Evolutionary conservation across 1,284 basidiomycete genomes (phyloP).

Genomic region (Ustilago trichophora): DNA sequence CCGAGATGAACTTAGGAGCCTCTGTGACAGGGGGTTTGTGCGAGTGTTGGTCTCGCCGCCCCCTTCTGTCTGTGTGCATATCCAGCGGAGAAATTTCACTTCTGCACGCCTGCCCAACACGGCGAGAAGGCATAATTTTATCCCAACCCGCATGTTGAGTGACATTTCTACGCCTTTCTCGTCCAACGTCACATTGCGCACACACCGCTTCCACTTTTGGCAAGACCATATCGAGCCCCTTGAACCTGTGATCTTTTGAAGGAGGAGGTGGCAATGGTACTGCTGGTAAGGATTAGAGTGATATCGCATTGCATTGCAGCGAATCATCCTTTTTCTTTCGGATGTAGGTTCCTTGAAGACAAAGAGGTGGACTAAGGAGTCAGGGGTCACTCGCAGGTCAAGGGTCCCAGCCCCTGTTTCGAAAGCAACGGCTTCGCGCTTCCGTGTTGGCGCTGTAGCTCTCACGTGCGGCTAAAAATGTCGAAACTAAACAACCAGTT

Average conservation of each 20-base stretch:
- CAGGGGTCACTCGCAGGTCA: not conserved
- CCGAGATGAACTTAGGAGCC: too few relatives aligned
- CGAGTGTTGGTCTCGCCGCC: constrained; percentile 7
- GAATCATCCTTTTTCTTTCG: not conserved
- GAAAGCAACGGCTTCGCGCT: too few relatives aligned
- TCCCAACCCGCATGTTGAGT: constrained; percentile 10
- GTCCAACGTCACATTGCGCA: not conserved
- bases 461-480: too few relatives aligned
- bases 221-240: not conserved
- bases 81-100: not conserved
- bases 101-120: constrained; percentile 9
- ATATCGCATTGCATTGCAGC: constrained; percentile 3
- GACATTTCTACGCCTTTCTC: constrained; percentile 26
- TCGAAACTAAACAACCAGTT: too few relatives aligned
- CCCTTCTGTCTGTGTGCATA: too few relatives aligned
- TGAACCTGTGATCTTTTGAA: too few relatives aligned
- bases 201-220: not conserved
- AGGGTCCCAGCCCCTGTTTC: constrained; percentile 1
- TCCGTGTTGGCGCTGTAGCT: too few relatives aligned
- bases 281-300: constrained; percentile 1
- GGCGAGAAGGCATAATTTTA: not conserved
- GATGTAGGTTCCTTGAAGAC: too few relatives aligned
- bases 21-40: not conserved
- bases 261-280: too few relatives aligned
- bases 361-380: too few relatives aligned